Base-by-base conservation (phyloP, 2,329 filamentous ascomycete species). In the Cytospora leucostoma region DNA sequence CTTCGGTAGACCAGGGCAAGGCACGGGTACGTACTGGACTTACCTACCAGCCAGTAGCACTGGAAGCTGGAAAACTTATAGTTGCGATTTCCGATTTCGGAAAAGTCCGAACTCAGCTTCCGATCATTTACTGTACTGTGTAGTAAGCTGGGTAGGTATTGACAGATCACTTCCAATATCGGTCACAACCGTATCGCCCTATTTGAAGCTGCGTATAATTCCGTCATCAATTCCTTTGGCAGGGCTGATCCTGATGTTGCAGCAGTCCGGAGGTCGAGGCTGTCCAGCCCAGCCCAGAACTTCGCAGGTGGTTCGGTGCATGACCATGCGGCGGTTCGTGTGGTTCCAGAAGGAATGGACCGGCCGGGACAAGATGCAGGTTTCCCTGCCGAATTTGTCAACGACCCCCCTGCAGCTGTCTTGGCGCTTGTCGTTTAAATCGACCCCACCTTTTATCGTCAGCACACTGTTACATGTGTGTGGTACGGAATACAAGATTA, bases 381-480 rank as follows among this genome's bases (percentile, higher is more conserved):
- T 55, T 49, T 11, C 59, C 27, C 21, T 44, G 40, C 17, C 17
- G 40, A n/a, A 8, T 27, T 27, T 27, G 40, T 44, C 40, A 44
- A 44, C 17, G 7, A 21, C 50, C 51, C 38, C 51, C 38, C 51
- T 61, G 38, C 59, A 61, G 59, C 56, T 12, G n/a, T 35, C 51
- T 61, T 61, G 52, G 59, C 37, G 57, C 35, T 47, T 61, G 40
- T 55, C 59, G 51, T 61, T 40, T 47, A 47, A 21, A 6, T 3
- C 8, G n/a, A 10, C n/a, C n/a, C 44, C 44, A 47, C 44, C 44
- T 47, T 37, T 47, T 21, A 47, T 47, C 44, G 44, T 21, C 44
- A 21, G 21, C 27, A 27, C 27, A 27, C 27, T 27, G 27, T 27
- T 27, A 4, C 27, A 27, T 27, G 27, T 27, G 27, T n/a, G 44